A percentile compares a stretch with the other conserved stretches of the same genome.
phyloP scores from a whole-genome alignment of 1,284 basidiomycete genomes.

The Peniophora sp. region DNA sequence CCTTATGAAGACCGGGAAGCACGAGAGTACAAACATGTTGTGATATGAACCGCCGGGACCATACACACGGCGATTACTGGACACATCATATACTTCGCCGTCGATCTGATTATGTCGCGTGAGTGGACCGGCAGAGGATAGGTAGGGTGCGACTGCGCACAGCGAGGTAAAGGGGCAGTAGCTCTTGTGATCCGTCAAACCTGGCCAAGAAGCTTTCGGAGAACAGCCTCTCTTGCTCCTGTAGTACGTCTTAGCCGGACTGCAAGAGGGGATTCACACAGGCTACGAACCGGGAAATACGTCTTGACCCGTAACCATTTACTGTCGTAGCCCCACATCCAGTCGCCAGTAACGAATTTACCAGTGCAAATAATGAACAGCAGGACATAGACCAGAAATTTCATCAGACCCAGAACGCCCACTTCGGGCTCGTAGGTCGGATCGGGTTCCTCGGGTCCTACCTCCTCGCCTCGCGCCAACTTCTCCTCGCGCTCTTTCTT shows the following conservation, averaged over 20 bases:
- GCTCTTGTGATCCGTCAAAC: slow-evolving; percentile 69
- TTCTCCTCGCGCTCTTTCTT: slow-evolving; percentile 65
- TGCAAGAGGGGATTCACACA: neutral
- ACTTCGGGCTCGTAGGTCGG: slow-evolving; percentile 63
- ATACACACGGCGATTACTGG: slow-evolving; percentile 70
- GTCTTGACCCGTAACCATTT: slow-evolving; percentile 50
- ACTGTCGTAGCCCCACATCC: slow-evolving; percentile 68
- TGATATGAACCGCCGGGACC: slow-evolving; percentile 85
- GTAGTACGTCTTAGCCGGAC: slow-evolving; percentile 4
- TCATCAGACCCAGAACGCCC: slow-evolving; percentile 55
- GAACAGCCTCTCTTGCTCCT: slow-evolving; percentile 62
- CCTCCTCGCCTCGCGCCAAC: slow-evolving; percentile 63
- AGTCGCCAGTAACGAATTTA: slow-evolving; percentile 77
- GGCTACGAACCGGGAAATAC: slow-evolving; percentile 48
- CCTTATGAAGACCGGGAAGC: slow-evolving; percentile 2
- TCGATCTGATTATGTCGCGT: slow-evolving; percentile 54
- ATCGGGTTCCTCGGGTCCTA: slow-evolving; percentile 63
- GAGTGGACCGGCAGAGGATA: neutral
- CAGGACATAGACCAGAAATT: slow-evolving; percentile 53
- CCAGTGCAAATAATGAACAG: slow-evolving; percentile 53
- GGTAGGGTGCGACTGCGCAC: slow-evolving; percentile 32
- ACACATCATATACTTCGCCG: slow-evolving; percentile 91
- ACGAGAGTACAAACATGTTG: slow-evolving; percentile 53
- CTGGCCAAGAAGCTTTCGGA: slow-evolving; percentile 61
- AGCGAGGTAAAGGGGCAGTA: slow-evolving; percentile 78